Conservation (phyloP, 2,329 filamentous ascomycete genomes). For the Apiospora rasikravindrae region DNA sequence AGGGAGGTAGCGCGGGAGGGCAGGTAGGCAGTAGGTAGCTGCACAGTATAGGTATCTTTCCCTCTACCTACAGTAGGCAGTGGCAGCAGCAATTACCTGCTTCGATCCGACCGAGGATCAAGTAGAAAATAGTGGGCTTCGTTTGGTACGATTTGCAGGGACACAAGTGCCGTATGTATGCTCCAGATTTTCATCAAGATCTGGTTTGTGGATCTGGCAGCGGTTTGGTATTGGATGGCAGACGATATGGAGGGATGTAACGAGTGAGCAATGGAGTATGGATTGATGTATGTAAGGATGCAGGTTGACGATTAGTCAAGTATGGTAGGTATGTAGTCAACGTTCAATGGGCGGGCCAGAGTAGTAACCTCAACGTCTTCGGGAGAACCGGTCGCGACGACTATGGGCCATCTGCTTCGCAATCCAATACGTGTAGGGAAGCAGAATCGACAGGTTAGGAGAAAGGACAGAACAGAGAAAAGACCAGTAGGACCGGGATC, state of each 20-base stretch:
- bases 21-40: background rate
- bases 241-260: conserved; percentile 14
- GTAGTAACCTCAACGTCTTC: conserved; percentile 1
- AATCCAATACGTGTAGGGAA: background rate
- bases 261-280: too few relatives aligned
- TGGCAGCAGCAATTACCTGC: background rate
- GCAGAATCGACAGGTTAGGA: background rate
- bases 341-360: background rate
- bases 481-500: background rate
- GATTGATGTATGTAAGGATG: too few relatives aligned
- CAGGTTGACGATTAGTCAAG: background rate
- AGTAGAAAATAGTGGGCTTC: conserved; percentile 1
- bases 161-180: conserved; percentile 22
- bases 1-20: background rate
- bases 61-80: background rate
- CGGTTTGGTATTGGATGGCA: conserved; percentile 6
- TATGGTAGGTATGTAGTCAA: conserved; percentile 17
- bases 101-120: conserved; percentile 3
- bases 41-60: background rate
- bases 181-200: conserved; percentile 15
- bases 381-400: conserved; percentile 1
- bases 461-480: background rate
- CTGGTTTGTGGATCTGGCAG: conserved; percentile 21
- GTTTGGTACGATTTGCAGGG: conserved; percentile 9
- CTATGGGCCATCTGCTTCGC: conserved; percentile 1